A percentile compares a stretch with the other conserved stretches of the same genome.
These are phyloP conservation scores for Lachnellula arida DNA, from an alignment of 2,329 filamentous ascomycete species.

Conservation along the genomic window DNA sequence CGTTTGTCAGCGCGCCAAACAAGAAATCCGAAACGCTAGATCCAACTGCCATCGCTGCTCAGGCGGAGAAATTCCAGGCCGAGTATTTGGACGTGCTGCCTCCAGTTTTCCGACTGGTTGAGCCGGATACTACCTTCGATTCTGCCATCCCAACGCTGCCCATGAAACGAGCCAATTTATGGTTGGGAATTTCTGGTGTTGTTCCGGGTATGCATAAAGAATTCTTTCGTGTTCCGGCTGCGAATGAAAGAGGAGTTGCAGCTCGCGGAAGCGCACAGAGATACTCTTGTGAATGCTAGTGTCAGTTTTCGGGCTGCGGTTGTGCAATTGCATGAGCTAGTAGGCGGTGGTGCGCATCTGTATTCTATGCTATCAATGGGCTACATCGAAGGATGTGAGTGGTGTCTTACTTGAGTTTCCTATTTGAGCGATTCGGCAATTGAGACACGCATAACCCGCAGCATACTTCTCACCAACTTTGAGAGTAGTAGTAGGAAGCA, in stretches of 20 bases:
- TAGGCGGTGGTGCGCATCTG: not conserved
- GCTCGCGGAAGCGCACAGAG: no score
- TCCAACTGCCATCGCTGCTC: not conserved
- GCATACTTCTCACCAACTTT: no score
- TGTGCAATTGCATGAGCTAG: not conserved
- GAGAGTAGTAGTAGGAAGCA: no score
- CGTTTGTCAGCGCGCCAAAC: not conserved
- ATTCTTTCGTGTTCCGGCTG: no score
- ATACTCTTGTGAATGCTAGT: not conserved
- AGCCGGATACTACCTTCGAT: not conserved
- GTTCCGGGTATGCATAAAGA: no score
- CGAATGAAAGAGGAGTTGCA: no score
- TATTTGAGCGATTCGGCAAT: no score
- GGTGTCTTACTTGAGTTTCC: no score
- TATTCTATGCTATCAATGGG: not conserved
- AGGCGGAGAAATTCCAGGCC: not conserved
- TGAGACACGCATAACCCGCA: no score
- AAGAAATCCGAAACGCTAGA: not conserved
- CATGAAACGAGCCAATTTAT: no score
- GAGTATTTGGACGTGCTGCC: not conserved
- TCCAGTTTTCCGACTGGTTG: not conserved
- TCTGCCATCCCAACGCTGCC: not conserved
- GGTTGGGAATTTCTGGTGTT: no score
- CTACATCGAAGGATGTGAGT: not conserved
- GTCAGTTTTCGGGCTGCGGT: not conserved